phyloP scores from a whole-genome alignment of 2,329 filamentous ascomycete genomes.

The Alternaria conjuncta region DNA sequence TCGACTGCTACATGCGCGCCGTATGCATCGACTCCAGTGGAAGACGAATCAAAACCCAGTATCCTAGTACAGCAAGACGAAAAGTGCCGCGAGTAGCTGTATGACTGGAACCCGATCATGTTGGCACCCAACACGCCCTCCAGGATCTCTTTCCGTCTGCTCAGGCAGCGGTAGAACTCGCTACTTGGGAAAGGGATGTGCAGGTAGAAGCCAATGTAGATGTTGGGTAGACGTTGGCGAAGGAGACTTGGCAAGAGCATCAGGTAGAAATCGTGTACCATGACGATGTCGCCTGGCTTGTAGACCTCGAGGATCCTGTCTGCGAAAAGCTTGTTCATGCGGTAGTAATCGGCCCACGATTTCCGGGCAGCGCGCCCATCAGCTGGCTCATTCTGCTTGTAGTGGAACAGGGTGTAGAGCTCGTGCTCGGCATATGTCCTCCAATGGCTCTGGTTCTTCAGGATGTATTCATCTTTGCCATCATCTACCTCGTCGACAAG shows the following conservation, averaged over 20 bases:
- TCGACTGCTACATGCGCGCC: conserved; percentile 88
- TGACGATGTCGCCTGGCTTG: conserved; percentile 88
- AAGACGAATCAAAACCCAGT: conserved; percentile 86
- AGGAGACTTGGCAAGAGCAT: conserved; percentile 88
- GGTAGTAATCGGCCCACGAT: conserved; percentile 91
- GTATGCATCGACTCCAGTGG: conserved; percentile 84
- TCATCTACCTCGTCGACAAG: conserved; percentile 77
- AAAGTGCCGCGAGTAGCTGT: conserved; percentile 94
- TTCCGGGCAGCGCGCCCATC: conserved; percentile 82
- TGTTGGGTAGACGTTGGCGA: conserved; percentile 82
- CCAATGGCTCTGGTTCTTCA: conserved; percentile 88
- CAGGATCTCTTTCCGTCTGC: conserved; percentile 85
- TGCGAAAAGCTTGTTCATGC: conserved; percentile 91
- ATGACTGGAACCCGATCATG: conserved; percentile 93
- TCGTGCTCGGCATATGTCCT: conserved; percentile 89
- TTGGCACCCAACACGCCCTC: conserved; percentile 91
- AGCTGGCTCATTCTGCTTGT: conserved; percentile 90
- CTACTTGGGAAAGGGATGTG: conserved; percentile 95
- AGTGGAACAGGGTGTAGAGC: conserved; percentile 91
- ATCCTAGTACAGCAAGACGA: conserved; percentile 91
- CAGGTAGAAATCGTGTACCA: conserved; percentile 94
- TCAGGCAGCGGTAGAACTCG: conserved; percentile 90
- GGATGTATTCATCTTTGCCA: conserved; percentile 69
- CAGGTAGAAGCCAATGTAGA: conserved; percentile 94
- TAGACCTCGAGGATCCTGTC: conserved; percentile 87